A percentile compares a stretch with the other conserved stretches of the same genome.
phyloP scores from a whole-genome alignment of 1,139 yeast genomes.

The Nematodospora anomalae region DNA sequence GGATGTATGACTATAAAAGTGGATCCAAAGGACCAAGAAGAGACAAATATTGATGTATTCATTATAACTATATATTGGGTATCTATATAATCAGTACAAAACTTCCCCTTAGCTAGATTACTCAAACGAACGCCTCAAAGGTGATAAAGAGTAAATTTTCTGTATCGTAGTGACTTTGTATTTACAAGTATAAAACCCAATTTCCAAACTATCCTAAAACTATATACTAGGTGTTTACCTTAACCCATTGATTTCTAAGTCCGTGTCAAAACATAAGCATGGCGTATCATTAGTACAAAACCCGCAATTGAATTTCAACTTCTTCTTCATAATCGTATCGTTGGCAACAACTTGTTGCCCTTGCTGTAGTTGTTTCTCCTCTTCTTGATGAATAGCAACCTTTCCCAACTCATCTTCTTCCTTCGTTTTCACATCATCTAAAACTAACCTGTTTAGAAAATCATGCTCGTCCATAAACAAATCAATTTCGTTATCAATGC shows the following conservation, averaged over 20 bases:
- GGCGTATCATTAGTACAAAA: constrained; percentile 44
- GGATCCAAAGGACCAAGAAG: constrained; percentile 9
- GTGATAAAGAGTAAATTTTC: no score
- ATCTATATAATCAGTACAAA: constrained; percentile 14
- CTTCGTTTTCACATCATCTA: constrained; percentile 12
- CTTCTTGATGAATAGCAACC: constrained; percentile 14
- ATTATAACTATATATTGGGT: constrained; percentile 36
- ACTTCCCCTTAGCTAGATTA: neutral
- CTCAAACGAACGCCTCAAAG: neutral
- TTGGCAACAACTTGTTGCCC: constrained; percentile 1
- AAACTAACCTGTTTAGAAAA: constrained; percentile 16
- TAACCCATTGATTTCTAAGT: constrained; percentile 15
- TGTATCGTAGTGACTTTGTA: no score
- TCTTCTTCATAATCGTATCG: constrained; percentile 14
- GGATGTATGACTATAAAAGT: constrained; percentile 32
- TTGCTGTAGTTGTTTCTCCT: constrained; percentile 3
- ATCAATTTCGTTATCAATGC: constrained; percentile 12
- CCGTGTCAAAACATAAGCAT: constrained; percentile 43
- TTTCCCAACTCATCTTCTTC: constrained; percentile 16
- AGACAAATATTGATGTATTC: constrained; percentile 7
- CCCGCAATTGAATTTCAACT: constrained; percentile 33
- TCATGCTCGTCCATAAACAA: constrained; percentile 20
- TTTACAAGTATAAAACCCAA: no score
- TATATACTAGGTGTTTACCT: no score
- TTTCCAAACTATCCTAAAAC: no score